Evolutionary conservation across 1,284 basidiomycete genomes (phyloP).

Genomic region (Heterobasidion irregulare): DNA sequence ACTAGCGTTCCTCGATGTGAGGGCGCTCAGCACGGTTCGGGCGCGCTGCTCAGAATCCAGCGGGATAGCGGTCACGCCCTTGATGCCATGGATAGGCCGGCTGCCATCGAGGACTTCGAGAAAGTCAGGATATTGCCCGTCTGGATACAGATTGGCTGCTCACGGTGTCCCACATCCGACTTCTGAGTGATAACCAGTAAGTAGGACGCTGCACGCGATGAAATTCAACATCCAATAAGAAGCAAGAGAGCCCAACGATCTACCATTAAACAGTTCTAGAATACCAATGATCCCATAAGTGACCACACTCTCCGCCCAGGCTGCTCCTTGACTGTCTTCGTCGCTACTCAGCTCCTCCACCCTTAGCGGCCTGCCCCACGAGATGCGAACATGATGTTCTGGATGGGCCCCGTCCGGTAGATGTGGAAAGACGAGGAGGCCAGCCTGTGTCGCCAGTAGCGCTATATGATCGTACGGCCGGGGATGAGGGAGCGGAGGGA

Average conservation of each 20-base stretch:
- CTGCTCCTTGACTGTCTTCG: conserved; percentile 22
- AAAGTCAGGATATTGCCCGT: conserved; percentile 9
- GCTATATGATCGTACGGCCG: conserved; percentile 61
- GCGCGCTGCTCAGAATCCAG: conserved; percentile 49
- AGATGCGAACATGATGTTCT: conserved; percentile 40
- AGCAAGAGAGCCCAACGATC: conserved; percentile 11
- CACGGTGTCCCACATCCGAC: conserved; percentile 52
- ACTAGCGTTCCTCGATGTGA: conserved; percentile 38
- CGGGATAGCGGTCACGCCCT: conserved; percentile 60
- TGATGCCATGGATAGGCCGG: conserved; percentile 56
- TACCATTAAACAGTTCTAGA: conserved; percentile 62
- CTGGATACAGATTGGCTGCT: conserved; percentile 18
- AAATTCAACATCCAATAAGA: conserved; percentile 2
- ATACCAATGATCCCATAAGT: conserved; percentile 70
- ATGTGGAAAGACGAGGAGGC: conserved; percentile 56
- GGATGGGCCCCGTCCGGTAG: conserved; percentile 23
- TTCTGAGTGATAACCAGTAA: conserved; percentile 59
- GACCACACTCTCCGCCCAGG: conserved; percentile 49
- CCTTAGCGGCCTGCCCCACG: conserved; percentile 51
- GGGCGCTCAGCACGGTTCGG: conserved; percentile 35
- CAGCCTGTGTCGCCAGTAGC: conserved; percentile 46
- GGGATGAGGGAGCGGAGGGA: conserved; percentile 65
- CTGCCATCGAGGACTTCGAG: conserved; percentile 49
- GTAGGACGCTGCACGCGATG: conserved; percentile 47
- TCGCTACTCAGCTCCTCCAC: conserved; percentile 43